Conservation (phyloP, 2,329 filamentous ascomycete species). For the Lachnellula arida region DNA sequence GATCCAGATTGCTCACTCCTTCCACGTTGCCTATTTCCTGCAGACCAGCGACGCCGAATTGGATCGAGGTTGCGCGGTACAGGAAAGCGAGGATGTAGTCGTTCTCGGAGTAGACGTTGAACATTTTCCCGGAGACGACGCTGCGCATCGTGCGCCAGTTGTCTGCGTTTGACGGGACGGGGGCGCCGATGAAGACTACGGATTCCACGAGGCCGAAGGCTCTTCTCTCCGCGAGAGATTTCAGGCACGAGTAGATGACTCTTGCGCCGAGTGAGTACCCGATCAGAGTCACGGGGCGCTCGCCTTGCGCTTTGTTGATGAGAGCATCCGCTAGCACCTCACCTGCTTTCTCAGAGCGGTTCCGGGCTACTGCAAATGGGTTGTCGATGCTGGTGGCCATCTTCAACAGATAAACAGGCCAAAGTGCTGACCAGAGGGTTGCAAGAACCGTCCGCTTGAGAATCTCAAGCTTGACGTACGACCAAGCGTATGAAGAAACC, state of each 20-base stretch:
- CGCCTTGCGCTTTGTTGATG: conserved; percentile 70
- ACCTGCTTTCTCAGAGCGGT: conserved; percentile 56
- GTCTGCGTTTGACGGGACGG: conserved; percentile 64
- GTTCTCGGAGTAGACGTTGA: conserved; percentile 85
- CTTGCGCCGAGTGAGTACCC: conserved; percentile 58
- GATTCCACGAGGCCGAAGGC: conserved; percentile 63
- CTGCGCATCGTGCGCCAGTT: conserved; percentile 76
- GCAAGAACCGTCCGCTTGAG: conserved; percentile 48
- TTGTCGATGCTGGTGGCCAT: conserved; percentile 53
- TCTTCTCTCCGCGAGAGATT: conserved; percentile 53
- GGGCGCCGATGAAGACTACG: conserved; percentile 73
- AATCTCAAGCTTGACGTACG: conserved; percentile 57
- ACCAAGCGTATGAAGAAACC: conserved; percentile 54
- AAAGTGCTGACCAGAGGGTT: conserved; percentile 42
- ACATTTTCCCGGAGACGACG: conserved; percentile 75
- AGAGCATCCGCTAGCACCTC: conserved; percentile 60
- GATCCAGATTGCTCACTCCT: conserved; percentile 50
- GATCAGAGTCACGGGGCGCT: conserved; percentile 56
- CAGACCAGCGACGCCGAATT: conserved; percentile 80
- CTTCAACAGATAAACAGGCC: conserved; percentile 47
- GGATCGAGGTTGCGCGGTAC: conserved; percentile 75
- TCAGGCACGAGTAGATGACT: conserved; percentile 60
- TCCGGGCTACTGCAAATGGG: conserved; percentile 55
- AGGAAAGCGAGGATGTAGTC: conserved; percentile 87
- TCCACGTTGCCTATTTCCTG: conserved; percentile 66